Evolutionary conservation across 2,329 filamentous ascomycete genomes (phyloP), one percentile per base, ranked within the genome.

Genomic region (Macrophomina tecta): DNA sequence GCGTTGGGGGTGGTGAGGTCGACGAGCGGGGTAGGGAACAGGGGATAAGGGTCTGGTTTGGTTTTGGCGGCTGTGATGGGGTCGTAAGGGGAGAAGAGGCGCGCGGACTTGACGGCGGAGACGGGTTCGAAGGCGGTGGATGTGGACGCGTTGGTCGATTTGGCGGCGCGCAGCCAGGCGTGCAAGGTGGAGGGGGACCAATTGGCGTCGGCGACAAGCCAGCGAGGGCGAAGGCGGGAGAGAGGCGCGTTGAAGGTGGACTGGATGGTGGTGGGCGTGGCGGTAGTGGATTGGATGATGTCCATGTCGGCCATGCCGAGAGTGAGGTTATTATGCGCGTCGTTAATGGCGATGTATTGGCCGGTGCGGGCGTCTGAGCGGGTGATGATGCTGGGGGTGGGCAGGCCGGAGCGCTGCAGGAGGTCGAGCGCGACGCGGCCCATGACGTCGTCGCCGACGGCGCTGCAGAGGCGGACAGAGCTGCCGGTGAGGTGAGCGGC

Each of bases 281-380:
- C 68, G 23, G 73, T 51, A 46, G 81, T 78, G 6, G 79, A 77
- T 71, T 88, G 84, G 46, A 97, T 87, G 72, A 97, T 94, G 65
- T 84, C 87, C 93, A 98, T 97, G 75, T 98, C 95, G 4, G 94
- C 94, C 92, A 97, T 97, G 53, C 93, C 94, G 69, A 97, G 80
- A n/a, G 94, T 85, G 2, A 99, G 86, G 69, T 94, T 91, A 77
- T 93, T 96, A 68, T 90, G 87, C 0, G 83, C 83, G 74, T 96
- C 91, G 76, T 98, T 99, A 70, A 98, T 83, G 16, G 94, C 91
- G 3, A 98, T 87, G 76, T 98, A 98, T 77, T 97, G 93, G 0
- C 94, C 93, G 1, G 94, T 98, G 66, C 91, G 86, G 2, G 82
- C 82, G 28, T 70, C 69, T 5, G 72, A 70, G 0, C 82, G 70